These are phyloP conservation scores for Podaxis rugospora DNA, from an alignment of 768 basidiomycete species.

Conservation along the genomic window DNA sequence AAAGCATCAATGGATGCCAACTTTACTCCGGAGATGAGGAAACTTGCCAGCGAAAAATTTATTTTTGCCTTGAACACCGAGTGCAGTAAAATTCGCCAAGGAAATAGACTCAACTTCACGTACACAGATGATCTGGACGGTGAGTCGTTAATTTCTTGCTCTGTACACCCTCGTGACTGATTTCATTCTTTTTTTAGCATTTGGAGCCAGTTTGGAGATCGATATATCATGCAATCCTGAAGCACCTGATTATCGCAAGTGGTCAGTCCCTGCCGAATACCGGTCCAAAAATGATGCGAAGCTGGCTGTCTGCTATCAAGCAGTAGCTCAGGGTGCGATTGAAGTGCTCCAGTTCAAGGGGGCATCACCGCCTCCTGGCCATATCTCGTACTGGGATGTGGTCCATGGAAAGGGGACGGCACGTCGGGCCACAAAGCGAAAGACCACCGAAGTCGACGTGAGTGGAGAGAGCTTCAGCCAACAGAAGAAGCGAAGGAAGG, in stretches of 20 bases:
- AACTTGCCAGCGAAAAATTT: slow-evolving; percentile 39
- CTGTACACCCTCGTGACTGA: background rate
- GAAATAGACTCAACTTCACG: slow-evolving; percentile 34
- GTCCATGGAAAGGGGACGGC: background rate
- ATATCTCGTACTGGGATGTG: slow-evolving; percentile 33
- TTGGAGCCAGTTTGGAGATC: slow-evolving; percentile 4
- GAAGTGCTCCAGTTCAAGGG: slow-evolving; percentile 60
- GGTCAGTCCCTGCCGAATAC: slow-evolving; percentile 45
- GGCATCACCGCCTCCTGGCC: slow-evolving; percentile 33
- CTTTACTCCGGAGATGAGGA: slow-evolving; percentile 40
- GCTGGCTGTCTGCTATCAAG: slow-evolving; percentile 47
- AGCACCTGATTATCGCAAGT: slow-evolving; percentile 26
- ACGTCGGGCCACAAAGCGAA: background rate
- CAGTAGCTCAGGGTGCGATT: slow-evolving; percentile 50
- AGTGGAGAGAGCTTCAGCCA: background rate
- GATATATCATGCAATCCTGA: slow-evolving; percentile 4
- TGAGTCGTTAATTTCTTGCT: slow-evolving; percentile 19
- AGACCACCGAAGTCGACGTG: background rate
- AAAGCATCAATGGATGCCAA: slow-evolving; percentile 38
- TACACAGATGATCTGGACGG: slow-evolving; percentile 48
- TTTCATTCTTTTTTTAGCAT: background rate
- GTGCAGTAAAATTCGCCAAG: slow-evolving; percentile 35
- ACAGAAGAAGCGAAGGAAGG: slow-evolving; percentile 7
- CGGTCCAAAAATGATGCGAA: slow-evolving; percentile 59
- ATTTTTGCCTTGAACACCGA: slow-evolving; percentile 42